Percentiles rank a stretch among this genome's conserved stretches.
phyloP scores from a whole-genome alignment of 2,329 filamentous ascomycete species.

The Sclerotinia borealis region DNA sequence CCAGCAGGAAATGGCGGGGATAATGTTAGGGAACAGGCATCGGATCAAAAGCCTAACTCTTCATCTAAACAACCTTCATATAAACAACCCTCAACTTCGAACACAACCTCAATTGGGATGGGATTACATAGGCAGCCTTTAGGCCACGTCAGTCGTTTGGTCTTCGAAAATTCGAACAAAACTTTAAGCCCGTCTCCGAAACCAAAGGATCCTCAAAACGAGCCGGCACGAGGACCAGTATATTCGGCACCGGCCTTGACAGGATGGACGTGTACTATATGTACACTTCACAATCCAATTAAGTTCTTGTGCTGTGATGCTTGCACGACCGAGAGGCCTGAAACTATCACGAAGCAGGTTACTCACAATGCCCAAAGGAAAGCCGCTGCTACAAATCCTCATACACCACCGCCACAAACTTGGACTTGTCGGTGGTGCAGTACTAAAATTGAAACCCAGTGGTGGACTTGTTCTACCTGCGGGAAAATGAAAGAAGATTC shows the following conservation, averaged over 20 bases:
- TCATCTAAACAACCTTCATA: conserved; percentile 6
- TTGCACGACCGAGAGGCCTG: conserved; percentile 43
- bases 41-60: neutral
- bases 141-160: conserved; percentile 27
- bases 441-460: conserved; percentile 45
- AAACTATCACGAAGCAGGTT: conserved; percentile 28
- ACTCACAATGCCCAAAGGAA: conserved; percentile 11
- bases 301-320: conserved; percentile 50
- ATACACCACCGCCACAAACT: conserved; percentile 17
- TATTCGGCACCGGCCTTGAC: conserved; percentile 4
- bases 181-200: conserved; percentile 17
- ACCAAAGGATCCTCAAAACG: conserved; percentile 9
- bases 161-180: conserved; percentile 22
- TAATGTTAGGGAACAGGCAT: conserved; percentile 12
- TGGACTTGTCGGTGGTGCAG: conserved; percentile 50
- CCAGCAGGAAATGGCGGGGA: conserved; percentile 32
- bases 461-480: conserved; percentile 53
- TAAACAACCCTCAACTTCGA: conserved; percentile 13
- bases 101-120: neutral
- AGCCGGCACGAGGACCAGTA: conserved; percentile 7
- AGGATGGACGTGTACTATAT: conserved; percentile 54
- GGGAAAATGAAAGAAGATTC: conserved; percentile 49
- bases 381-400: conserved; percentile 12
- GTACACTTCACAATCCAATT: conserved; percentile 51
- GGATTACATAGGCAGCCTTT: neutral